Percentiles rank a stretch among this genome's conserved stretches.
These are phyloP conservation scores for Phanerochaete sordida DNA, from an alignment of 768 basidiomycete genomes.

Conservation along the genomic window DNA sequence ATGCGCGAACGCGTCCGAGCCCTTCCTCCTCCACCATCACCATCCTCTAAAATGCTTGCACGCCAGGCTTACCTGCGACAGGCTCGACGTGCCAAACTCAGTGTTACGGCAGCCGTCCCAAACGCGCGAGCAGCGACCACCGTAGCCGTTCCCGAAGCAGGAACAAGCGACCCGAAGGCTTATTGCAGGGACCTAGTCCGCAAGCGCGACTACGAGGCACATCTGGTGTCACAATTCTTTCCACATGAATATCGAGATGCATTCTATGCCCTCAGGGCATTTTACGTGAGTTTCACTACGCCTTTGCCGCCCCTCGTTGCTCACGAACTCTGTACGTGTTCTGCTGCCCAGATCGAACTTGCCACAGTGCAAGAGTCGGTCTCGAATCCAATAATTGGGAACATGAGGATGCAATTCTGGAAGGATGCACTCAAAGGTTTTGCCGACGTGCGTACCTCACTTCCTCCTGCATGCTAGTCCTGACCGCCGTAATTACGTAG, in stretches of 20 bases:
- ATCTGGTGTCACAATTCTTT: conserved; percentile 66
- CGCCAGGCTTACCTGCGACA: neutral
- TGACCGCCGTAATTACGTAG: conserved; percentile 36
- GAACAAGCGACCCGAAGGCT: conserved; percentile 31
- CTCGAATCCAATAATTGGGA: conserved; percentile 70
- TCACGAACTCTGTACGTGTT: conserved; percentile 9
- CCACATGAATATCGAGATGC: conserved; percentile 60
- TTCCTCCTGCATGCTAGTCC: neutral
- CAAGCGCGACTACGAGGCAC: conserved; percentile 82
- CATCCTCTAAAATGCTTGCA: neutral
- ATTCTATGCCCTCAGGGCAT: conserved; percentile 79
- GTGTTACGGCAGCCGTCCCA: neutral
- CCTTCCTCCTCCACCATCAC: neutral
- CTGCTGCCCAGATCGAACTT: conserved; percentile 51
- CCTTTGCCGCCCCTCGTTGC: neutral
- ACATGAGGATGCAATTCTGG: conserved; percentile 88
- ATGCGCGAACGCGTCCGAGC: neutral
- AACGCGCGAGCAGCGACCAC: neutral
- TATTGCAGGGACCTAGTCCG: conserved; percentile 74
- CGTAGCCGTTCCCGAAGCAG: conserved; percentile 6
- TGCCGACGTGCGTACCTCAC: conserved; percentile 45
- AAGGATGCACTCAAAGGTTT: conserved; percentile 72
- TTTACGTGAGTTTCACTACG: conserved; percentile 56
- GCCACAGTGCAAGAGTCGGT: conserved; percentile 75
- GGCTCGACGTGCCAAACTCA: neutral